Conservation (phyloP, 1,284 basidiomycete species). For the Taiwanofungus camphoratus region DNA sequence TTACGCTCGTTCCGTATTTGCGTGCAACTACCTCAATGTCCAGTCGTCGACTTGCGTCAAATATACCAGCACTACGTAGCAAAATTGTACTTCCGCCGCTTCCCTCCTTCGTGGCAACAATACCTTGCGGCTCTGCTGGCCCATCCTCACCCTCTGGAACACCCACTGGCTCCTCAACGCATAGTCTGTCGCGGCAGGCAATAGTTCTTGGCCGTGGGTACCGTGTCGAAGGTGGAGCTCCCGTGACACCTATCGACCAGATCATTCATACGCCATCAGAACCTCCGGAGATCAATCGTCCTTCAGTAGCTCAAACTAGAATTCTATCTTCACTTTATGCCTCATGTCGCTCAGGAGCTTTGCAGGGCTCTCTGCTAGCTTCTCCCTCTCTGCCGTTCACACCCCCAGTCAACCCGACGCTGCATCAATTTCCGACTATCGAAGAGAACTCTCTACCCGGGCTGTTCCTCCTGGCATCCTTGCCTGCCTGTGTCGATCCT, state of each 20-base stretch:
- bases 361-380: neutral
- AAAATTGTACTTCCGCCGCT: slow-evolving; percentile 23
- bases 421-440: neutral
- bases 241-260: slow-evolving; percentile 29
- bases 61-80: slow-evolving; percentile 21
- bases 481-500: neutral
- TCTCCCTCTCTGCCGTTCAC: slow-evolving; percentile 2
- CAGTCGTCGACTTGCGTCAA: slow-evolving; percentile 23
- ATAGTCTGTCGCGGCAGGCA: no score
- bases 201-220: neutral
- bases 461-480: neutral
- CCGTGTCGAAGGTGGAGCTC: slow-evolving; percentile 2
- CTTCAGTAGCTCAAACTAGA: neutral
- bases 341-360: neutral
- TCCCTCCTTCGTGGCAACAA: slow-evolving; percentile 5
- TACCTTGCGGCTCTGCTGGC: neutral
- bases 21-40: slow-evolving; percentile 19
- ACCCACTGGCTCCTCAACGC: slow-evolving; percentile 7
- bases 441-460: neutral
- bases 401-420: neutral
- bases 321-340: neutral
- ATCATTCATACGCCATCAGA: slow-evolving; percentile 22
- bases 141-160: slow-evolving; percentile 9
- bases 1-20: no score
- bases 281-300: slow-evolving; percentile 15